Evolutionary conservation across 495 filamentous ascomycete species (phyloP).

Genomic region (Penicillium paradoxum): DNA sequence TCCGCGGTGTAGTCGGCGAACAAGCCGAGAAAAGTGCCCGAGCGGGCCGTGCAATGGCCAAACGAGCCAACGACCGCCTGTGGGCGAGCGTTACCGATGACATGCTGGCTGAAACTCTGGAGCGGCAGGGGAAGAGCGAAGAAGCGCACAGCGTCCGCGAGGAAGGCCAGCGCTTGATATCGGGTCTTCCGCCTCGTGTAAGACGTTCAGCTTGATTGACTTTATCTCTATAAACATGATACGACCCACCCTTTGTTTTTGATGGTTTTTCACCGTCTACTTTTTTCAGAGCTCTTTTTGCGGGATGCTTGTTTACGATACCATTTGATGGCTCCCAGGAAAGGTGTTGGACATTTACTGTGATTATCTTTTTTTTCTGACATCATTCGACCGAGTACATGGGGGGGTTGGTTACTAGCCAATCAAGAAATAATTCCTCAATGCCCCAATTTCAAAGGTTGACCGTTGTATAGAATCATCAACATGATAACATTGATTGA

Average conservation of each 20-base stretch:
- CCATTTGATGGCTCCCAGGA: slow-evolving; percentile 24
- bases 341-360: slow-evolving; percentile 14
- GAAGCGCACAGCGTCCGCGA: slow-evolving; percentile 52
- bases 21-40: slow-evolving; percentile 85
- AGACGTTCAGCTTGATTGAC: slow-evolving; percentile 24
- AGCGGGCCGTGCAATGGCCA: slow-evolving; percentile 69
- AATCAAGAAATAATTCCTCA: not conserved
- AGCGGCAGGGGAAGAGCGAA: slow-evolving; percentile 60
- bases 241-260: slow-evolving; percentile 8
- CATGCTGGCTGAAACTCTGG: slow-evolving; percentile 69
- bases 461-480: not conserved
- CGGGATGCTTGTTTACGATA: slow-evolving; percentile 26
- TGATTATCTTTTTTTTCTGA: not conserved
- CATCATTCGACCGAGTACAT: not conserved
- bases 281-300: slow-evolving; percentile 9
- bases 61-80: slow-evolving; percentile 66
- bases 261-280: not conserved
- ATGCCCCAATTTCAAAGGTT: not conserved
- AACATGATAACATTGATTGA: not conserved
- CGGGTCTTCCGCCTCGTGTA: slow-evolving; percentile 40
- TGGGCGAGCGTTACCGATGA: slow-evolving; percentile 84
- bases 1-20: slow-evolving; percentile 77
- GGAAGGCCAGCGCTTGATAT: slow-evolving; percentile 41
- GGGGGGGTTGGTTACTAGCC: not conserved
- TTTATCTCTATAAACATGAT: slow-evolving; percentile 4